phyloP scores from a whole-genome alignment of 1,284 basidiomycete species.

The Ustilago cynodontis region DNA sequence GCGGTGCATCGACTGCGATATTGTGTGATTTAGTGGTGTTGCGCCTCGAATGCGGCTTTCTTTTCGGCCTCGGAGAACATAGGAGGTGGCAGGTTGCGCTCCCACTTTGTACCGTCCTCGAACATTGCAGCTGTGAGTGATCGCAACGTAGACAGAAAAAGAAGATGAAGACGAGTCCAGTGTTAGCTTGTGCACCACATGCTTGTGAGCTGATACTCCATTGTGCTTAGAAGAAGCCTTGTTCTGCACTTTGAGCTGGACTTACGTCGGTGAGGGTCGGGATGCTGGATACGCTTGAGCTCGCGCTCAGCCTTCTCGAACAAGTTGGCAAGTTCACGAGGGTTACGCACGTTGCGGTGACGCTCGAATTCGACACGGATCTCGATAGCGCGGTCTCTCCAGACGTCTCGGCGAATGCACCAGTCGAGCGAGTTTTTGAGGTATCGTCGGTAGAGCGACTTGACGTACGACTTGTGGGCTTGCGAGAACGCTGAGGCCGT shows the following conservation, averaged over 20 bases:
- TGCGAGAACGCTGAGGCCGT: slow-evolving; percentile 75
- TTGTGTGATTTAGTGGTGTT: slow-evolving; percentile 29
- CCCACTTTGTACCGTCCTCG: slow-evolving; percentile 69
- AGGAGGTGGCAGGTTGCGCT: slow-evolving; percentile 62
- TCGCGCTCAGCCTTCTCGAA: slow-evolving; percentile 84
- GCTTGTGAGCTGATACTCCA: neutral
- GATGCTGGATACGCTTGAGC: slow-evolving; percentile 79
- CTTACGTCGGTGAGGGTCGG: slow-evolving; percentile 91
- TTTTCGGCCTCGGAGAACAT: slow-evolving; percentile 68
- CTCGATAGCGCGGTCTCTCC: slow-evolving; percentile 84
- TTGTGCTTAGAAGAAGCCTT: neutral
- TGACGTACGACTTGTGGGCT: slow-evolving; percentile 87
- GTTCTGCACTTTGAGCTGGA: slow-evolving; percentile 33
- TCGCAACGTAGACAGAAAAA: neutral
- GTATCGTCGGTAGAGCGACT: slow-evolving; percentile 88
- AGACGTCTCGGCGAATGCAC: slow-evolving; percentile 85
- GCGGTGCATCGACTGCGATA: neutral
- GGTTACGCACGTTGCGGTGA: slow-evolving; percentile 90
- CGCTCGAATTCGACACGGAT: slow-evolving; percentile 91
- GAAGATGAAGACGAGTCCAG: slow-evolving; percentile 4
- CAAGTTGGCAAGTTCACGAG: slow-evolving; percentile 83
- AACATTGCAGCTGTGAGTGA: slow-evolving; percentile 60
- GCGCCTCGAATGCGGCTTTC: slow-evolving; percentile 64
- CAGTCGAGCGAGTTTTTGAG: slow-evolving; percentile 89
- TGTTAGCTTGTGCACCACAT: neutral